These are phyloP conservation scores for Trichoderma arundinaceum DNA, from an alignment of 2,329 filamentous ascomycete genomes.

Conservation along the genomic window DNA sequence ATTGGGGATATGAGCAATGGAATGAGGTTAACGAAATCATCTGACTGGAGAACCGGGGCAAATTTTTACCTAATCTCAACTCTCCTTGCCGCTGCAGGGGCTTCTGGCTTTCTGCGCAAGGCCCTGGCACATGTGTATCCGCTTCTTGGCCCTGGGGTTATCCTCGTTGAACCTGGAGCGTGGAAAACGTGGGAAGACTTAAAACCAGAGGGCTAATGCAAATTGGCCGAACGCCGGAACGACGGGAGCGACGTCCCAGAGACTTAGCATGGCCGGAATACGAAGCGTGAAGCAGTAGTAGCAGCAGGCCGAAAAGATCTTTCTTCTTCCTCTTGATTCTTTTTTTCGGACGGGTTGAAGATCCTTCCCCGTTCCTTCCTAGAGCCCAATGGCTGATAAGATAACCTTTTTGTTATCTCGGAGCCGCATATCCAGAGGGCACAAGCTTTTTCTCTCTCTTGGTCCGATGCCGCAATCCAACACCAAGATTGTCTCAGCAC, in stretches of 20 bases:
- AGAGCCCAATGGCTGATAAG: slow-evolving; percentile 19
- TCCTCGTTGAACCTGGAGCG: slow-evolving; percentile 10
- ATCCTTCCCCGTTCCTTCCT: slow-evolving; percentile 11
- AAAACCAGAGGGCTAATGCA: slow-evolving; percentile 22
- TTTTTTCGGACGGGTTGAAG: slow-evolving; percentile 5
- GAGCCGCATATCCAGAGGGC: slow-evolving; percentile 1
- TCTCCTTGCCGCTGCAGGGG: slow-evolving; percentile 37
- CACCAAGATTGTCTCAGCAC: slow-evolving; percentile 25
- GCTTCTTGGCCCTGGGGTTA: slow-evolving; percentile 13
- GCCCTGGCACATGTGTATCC: slow-evolving; percentile 9
- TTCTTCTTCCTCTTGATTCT: background rate
- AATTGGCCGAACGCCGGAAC: slow-evolving; percentile 28
- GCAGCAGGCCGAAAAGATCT: background rate
- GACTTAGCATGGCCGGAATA: background rate
- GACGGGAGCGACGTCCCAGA: slow-evolving; percentile 13
- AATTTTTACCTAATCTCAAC: slow-evolving; percentile 48
- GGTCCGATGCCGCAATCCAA: slow-evolving; percentile 30
- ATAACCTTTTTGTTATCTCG: slow-evolving; percentile 18
- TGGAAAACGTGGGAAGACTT: slow-evolving; percentile 22
- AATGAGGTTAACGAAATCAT: slow-evolving; percentile 42
- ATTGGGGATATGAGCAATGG: slow-evolving; percentile 32
- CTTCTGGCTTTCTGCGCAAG: background rate
- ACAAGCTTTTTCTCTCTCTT: background rate
- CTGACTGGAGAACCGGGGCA: slow-evolving; percentile 46
- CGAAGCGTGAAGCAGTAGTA: background rate